Evolutionary conservation across 169 alveolate genomes (phyloP).

Genomic region (Eimeria praecox): DNA sequence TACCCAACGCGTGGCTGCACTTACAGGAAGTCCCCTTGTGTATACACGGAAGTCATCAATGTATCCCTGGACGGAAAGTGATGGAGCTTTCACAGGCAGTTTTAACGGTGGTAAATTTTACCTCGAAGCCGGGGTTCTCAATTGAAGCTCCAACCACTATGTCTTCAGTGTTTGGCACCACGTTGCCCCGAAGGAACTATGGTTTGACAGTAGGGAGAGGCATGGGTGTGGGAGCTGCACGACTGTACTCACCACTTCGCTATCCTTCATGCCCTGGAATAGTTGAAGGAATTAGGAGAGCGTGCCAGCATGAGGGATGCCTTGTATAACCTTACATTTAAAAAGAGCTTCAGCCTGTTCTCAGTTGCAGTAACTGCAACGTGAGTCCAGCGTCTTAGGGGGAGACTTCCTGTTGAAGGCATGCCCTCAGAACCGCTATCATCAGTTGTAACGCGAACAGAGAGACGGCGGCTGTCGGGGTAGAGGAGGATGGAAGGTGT

Average conservation of each 20-base stretch:
- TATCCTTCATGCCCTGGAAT: slow-evolving; percentile 78
- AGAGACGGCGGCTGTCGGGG: slow-evolving; percentile 77
- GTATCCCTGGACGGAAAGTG: slow-evolving; percentile 38
- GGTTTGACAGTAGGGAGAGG: not conserved
- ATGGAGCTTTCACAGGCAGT: not conserved
- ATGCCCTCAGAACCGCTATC: slow-evolving; percentile 80
- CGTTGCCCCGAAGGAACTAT: slow-evolving; percentile 80
- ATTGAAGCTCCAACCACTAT: slow-evolving; percentile 75
- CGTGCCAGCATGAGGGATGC: not conserved
- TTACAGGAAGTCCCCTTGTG: slow-evolving; percentile 76
- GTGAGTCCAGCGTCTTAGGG: slow-evolving; percentile 82
- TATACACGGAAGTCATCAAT: slow-evolving; percentile 79
- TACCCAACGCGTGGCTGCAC: not conserved
- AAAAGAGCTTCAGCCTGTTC: slow-evolving; percentile 42
- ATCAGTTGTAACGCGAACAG: slow-evolving; percentile 78
- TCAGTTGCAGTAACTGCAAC: slow-evolving; percentile 75
- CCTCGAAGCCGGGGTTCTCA: slow-evolving; percentile 81
- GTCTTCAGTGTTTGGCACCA: slow-evolving; percentile 71
- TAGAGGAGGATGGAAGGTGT: slow-evolving; percentile 80
- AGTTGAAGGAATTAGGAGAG: not conserved
- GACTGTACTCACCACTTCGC: slow-evolving; percentile 57
- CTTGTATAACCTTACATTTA: slow-evolving; percentile 64
- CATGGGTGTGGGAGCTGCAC: not conserved
- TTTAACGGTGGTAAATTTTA: not conserved
- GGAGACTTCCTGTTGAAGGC: slow-evolving; percentile 78